Evolutionary conservation across 371 early-diverging fungal genomes (phyloP).

Genomic region (Chytridium lagenaria): DNA sequence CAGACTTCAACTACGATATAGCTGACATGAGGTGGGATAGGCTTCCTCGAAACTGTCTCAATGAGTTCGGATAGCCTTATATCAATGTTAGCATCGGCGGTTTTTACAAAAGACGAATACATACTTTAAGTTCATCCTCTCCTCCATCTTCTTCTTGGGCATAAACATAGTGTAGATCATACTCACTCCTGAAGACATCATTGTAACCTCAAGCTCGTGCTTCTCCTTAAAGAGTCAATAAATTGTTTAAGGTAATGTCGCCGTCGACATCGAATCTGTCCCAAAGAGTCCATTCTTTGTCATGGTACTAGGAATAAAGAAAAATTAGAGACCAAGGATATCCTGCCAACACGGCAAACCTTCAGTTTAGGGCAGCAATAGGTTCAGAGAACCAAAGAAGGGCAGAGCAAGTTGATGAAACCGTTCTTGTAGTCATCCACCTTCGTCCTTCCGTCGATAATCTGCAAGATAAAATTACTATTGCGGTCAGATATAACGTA

Average conservation of each 20-base stretch:
- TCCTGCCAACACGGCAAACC: constrained; percentile 35
- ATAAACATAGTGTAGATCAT: constrained; percentile 95
- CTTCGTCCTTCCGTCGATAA: constrained; percentile 77
- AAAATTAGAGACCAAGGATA: not conserved
- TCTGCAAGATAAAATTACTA: no score
- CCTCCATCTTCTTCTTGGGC: constrained; percentile 84
- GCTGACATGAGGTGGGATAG: constrained; percentile 83
- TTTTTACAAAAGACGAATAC: not conserved
- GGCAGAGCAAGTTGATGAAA: constrained; percentile 98
- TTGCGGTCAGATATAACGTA: no score
- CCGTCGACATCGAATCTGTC: constrained; percentile 91
- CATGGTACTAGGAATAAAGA: constrained; percentile 70
- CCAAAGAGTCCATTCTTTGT: constrained; percentile 93
- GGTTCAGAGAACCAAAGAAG: constrained; percentile 99
- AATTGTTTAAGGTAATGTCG: constrained; percentile 92
- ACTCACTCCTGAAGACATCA: constrained; percentile 92
- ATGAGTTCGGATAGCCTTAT: constrained; percentile 77
- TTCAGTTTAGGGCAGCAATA: constrained; percentile 85
- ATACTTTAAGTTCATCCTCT: constrained; percentile 70
- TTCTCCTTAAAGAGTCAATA: constrained; percentile 80
- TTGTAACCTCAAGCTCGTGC: constrained; percentile 90
- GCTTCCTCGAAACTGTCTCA: constrained; percentile 86
- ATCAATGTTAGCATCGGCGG: constrained; percentile 48
- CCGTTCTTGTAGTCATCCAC: constrained; percentile 98
- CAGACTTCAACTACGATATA: constrained; percentile 86